Conservation (phyloP, 2,329 filamentous ascomycete genomes). For the Calonectria henricotiae region DNA sequence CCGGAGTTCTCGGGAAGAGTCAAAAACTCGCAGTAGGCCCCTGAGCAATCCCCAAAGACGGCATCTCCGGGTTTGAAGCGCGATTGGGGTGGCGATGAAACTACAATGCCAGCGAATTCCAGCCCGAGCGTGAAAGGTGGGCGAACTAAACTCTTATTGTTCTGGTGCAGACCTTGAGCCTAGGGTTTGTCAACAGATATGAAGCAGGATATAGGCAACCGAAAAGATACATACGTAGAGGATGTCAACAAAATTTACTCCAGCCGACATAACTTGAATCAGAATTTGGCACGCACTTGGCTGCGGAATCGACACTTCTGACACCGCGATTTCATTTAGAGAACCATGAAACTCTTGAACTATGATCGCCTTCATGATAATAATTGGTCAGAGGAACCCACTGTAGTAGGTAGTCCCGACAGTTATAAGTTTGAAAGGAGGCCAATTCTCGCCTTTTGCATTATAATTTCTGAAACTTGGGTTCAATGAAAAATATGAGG, state of each 20-base stretch:
- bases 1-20: slow-evolving; percentile 56
- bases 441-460: background rate
- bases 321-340: slow-evolving; percentile 49
- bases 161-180: slow-evolving; percentile 73
- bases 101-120: slow-evolving; percentile 73
- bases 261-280: slow-evolving; percentile 67
- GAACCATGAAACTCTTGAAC: slow-evolving; percentile 50
- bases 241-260: slow-evolving; percentile 74
- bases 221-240: slow-evolving; percentile 63
- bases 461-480: no score
- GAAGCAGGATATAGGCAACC: background rate
- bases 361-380: slow-evolving; percentile 53
- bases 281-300: slow-evolving; percentile 46
- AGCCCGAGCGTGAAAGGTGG: slow-evolving; percentile 74
- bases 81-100: slow-evolving; percentile 57
- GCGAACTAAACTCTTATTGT: slow-evolving; percentile 70
- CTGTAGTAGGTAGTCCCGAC: background rate
- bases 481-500: background rate
- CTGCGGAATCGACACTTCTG: slow-evolving; percentile 46
- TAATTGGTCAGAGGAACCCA: background rate
- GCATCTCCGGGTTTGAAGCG: slow-evolving; percentile 64
- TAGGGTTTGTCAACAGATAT: slow-evolving; percentile 37
- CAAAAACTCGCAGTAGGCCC: slow-evolving; percentile 70
- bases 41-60: slow-evolving; percentile 70
- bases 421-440: background rate